Conservation (phyloP, 495 filamentous ascomycete genomes). For the Penicillium canescens region DNA sequence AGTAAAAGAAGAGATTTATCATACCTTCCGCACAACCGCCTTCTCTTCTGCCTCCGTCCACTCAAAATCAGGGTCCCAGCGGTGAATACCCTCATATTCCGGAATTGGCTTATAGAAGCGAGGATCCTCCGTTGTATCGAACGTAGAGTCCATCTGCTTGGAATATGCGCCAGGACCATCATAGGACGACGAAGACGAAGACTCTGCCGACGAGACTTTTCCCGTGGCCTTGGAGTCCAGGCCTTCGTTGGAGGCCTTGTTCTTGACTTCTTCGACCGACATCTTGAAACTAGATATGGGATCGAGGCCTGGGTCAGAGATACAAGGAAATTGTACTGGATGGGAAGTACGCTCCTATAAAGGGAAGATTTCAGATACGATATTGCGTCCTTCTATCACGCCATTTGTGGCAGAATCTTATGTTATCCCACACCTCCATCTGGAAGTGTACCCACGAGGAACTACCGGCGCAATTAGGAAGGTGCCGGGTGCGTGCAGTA, state of each 20-base stretch:
- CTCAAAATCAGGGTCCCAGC: conserved; percentile 71
- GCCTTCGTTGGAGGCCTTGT: neutral
- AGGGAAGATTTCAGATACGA: neutral
- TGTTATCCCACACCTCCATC: neutral
- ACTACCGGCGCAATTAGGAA: conserved; percentile 1
- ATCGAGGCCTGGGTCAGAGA: neutral
- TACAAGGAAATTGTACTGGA: neutral
- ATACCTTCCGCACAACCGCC: conserved; percentile 63
- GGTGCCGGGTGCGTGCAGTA: neutral
- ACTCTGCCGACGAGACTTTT: conserved; percentile 15
- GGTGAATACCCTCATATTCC: conserved; percentile 68
- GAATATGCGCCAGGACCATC: conserved; percentile 11
- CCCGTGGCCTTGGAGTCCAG: conserved; percentile 11
- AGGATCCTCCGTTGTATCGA: conserved; percentile 42
- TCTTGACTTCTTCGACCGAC: conserved; percentile 22
- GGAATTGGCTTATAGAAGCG: conserved; percentile 60
- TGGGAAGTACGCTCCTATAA: conserved; percentile 6
- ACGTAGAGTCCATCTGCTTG: conserved; percentile 28
- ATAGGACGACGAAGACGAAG: conserved; percentile 24
- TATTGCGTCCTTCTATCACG: conserved; percentile 18
- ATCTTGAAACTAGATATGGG: conserved; percentile 8
- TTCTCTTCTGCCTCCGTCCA: conserved; percentile 74
- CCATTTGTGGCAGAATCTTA: conserved; percentile 14
- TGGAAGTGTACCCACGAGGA: neutral
- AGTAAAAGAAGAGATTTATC: neutral